Evolutionary conservation across 768 basidiomycete genomes (phyloP).

Genomic region (Holtermanniella nyarrowii): DNA sequence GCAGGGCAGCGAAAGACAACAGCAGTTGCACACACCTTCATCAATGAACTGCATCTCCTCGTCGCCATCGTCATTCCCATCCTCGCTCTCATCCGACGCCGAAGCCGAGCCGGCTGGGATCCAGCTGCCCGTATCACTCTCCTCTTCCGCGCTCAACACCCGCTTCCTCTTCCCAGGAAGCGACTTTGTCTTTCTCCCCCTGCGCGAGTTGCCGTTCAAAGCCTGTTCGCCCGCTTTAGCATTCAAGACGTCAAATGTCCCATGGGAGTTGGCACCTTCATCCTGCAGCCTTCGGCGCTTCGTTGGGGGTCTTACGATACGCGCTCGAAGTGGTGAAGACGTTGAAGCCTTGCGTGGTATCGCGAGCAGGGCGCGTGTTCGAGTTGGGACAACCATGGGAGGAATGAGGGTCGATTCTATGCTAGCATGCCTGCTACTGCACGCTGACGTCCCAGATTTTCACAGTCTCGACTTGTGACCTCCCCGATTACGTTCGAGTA

Average conservation of each 20-base stretch:
- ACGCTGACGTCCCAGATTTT: too few species aligned
- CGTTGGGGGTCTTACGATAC: background rate
- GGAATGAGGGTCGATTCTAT: too few species aligned
- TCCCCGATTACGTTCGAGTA: too few species aligned
- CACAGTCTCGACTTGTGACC: too few species aligned
- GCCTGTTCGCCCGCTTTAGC: background rate
- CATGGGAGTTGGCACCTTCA: too few species aligned
- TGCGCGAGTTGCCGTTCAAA: background rate
- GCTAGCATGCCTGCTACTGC: too few species aligned
- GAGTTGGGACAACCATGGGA: too few species aligned
- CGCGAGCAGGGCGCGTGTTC: background rate
- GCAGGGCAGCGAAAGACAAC: background rate
- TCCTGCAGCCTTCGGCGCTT: background rate
- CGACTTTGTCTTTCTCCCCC: slow-evolving; percentile 2
- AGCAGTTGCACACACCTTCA: slow-evolving; percentile 21
- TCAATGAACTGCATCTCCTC: slow-evolving; percentile 32
- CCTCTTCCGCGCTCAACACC: slow-evolving; percentile 2
- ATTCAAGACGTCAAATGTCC: too few species aligned
- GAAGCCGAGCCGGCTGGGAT: slow-evolving; percentile 23
- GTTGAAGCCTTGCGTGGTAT: background rate
- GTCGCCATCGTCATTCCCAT: slow-evolving; percentile 9
- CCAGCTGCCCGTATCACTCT: slow-evolving; percentile 20
- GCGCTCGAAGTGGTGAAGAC: background rate
- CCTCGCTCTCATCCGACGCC: too few species aligned
- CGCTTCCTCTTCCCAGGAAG: background rate